These are phyloP conservation scores for Metschnikowia anglica DNA, from an alignment of 805 yeast species.

Conservation along the genomic window DNA sequence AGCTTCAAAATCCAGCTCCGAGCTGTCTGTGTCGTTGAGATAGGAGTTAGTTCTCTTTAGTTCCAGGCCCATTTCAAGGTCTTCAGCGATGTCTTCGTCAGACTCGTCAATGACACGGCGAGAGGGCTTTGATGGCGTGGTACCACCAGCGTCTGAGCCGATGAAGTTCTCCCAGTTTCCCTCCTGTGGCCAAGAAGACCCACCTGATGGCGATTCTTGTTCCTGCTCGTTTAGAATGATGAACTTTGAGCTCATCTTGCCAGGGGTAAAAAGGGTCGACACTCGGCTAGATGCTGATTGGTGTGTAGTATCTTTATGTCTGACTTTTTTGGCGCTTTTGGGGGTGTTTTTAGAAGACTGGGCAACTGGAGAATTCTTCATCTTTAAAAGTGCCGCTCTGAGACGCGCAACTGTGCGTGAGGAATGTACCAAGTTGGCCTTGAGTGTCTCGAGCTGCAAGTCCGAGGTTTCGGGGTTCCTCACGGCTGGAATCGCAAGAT, in stretches of 20 bases:
- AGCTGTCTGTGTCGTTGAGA: slow-evolving; percentile 31
- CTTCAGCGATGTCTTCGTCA: slow-evolving; percentile 12
- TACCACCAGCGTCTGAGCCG: slow-evolving; percentile 25
- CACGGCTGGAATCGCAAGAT: slow-evolving; percentile 23
- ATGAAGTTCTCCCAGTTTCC: slow-evolving; percentile 42
- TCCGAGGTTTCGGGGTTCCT: slow-evolving; percentile 42
- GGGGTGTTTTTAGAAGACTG: slow-evolving; percentile 27
- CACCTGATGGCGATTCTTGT: slow-evolving; percentile 17
- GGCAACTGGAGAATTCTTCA: slow-evolving; percentile 31
- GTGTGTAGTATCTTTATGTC: slow-evolving; percentile 15
- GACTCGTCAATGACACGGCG: slow-evolving; percentile 19
- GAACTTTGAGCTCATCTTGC: slow-evolving; percentile 36
- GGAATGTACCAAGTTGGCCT: slow-evolving; percentile 63
- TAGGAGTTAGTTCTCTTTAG: slow-evolving; percentile 22
- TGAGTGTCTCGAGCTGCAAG: slow-evolving; percentile 64
- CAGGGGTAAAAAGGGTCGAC: slow-evolving; percentile 31
- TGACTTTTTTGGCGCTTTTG: slow-evolving; percentile 16
- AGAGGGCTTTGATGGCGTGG: slow-evolving; percentile 26
- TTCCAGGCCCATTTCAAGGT: slow-evolving; percentile 9
- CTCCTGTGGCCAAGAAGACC: slow-evolving; percentile 19
- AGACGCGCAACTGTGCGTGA: slow-evolving; percentile 61
- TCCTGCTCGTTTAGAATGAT: slow-evolving; percentile 29
- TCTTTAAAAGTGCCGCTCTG: slow-evolving; percentile 49
- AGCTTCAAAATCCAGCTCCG: slow-evolving; percentile 24
- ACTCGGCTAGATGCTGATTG: slow-evolving; percentile 23